Percentiles rank a stretch among this genome's conserved stretches.
Conservation (phyloP, 495 filamentous ascomycete genomes). For the Xylaria longipes region DNA sequence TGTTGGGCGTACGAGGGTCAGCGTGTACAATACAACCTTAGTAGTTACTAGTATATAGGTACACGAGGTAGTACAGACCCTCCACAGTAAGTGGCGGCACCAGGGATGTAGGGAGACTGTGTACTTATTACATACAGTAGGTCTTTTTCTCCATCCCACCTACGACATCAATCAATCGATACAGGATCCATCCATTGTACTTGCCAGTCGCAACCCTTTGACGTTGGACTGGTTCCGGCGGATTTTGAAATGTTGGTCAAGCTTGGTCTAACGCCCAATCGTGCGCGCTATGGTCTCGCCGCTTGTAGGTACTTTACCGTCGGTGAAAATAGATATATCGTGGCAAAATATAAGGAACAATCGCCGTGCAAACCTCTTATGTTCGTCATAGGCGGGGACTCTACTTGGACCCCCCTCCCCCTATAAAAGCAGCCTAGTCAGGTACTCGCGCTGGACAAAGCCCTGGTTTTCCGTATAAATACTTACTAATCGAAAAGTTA, state of each 20-base stretch:
- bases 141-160: neutral
- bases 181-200: too few relatives aligned
- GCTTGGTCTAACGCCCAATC: neutral
- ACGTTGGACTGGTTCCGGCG: neutral
- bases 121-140: too few relatives aligned
- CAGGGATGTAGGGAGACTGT: neutral
- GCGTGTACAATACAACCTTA: neutral
- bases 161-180: too few relatives aligned
- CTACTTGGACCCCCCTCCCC: neutral
- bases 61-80: neutral
- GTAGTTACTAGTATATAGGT: too few relatives aligned
- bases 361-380: neutral
- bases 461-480: too few relatives aligned
- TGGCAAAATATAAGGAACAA: neutral
- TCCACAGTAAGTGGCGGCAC: neutral
- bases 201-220: neutral
- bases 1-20: neutral
- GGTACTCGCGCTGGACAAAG: too few relatives aligned
- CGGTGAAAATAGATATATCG: neutral
- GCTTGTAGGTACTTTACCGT: too few relatives aligned
- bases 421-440: too few relatives aligned
- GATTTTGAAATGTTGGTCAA: neutral
- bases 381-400: constrained; percentile 2
- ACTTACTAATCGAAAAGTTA: too few relatives aligned
- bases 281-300: too few relatives aligned